Percentiles rank a stretch among this genome's conserved stretches.
Evolutionary conservation across 441 rosid species (phyloP).

Genomic region (Rhodomyrtus psidioides): DNA sequence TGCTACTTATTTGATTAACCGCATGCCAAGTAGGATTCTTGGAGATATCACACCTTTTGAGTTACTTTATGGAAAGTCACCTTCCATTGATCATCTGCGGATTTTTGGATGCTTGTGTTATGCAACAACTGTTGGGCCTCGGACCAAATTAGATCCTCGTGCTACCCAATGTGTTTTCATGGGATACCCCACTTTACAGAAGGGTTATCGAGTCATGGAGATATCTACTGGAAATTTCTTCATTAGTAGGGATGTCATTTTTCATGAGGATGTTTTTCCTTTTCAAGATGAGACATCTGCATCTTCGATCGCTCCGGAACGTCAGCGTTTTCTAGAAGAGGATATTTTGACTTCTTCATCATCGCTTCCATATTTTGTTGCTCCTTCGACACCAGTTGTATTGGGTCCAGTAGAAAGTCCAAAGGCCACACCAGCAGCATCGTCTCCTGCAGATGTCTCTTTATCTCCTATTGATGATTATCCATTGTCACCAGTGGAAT

Average conservation of each 20-base stretch:
- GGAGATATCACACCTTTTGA: rapidly evolving
- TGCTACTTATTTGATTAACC: neutral
- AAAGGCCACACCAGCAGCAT: neutral
- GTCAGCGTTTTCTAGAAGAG: rapidly evolving
- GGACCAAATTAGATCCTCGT: neutral
- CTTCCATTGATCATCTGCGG: neutral
- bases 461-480: neutral
- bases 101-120: neutral
- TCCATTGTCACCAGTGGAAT: neutral
- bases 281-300: neutral
- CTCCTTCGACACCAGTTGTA: too few relatives aligned
- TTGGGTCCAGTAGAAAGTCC: too few relatives aligned
- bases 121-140: neutral
- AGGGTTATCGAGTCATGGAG: neutral
- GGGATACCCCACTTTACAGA: neutral
- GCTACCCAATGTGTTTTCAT: neutral
- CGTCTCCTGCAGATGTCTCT: too few relatives aligned
- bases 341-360: neutral
- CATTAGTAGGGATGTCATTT: neutral
- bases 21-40: neutral
- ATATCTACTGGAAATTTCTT: neutral
- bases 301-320: neutral
- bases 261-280: neutral
- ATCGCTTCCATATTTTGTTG: rapidly evolving
- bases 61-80: neutral